Evolutionary conservation across 2,329 filamentous ascomycete genomes (phyloP).

Genomic region (Sarocladium kiliense): DNA sequence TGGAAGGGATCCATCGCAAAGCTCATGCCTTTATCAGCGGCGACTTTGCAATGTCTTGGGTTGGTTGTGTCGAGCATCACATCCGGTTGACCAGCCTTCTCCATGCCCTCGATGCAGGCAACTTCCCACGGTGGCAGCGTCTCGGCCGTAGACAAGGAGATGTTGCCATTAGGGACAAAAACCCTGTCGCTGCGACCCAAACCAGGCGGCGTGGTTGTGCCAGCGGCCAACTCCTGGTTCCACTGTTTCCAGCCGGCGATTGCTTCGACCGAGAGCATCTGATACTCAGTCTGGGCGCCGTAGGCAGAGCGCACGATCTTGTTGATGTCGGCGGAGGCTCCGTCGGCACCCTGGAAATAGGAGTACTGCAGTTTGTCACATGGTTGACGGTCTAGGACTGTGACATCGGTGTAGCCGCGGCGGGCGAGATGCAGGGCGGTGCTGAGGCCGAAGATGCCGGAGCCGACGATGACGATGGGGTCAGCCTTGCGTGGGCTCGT

Average conservation of each 20-base stretch:
- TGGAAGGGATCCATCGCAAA: slow-evolving; percentile 33
- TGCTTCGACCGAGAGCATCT: slow-evolving; percentile 37
- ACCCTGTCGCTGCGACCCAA: slow-evolving; percentile 29
- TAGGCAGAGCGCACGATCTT: slow-evolving; percentile 34
- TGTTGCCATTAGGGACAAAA: slow-evolving; percentile 32
- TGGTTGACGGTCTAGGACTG: slow-evolving; percentile 42
- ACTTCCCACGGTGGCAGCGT: slow-evolving; percentile 27
- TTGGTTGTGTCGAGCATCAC: slow-evolving; percentile 30
- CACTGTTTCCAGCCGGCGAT: slow-evolving; percentile 36
- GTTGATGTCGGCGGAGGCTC: slow-evolving; percentile 36
- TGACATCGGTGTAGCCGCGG: slow-evolving; percentile 40
- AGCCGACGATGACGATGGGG: slow-evolving; percentile 18
- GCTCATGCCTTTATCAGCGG: slow-evolving; percentile 21
- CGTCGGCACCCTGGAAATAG: slow-evolving; percentile 34
- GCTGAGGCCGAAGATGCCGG: slow-evolving; percentile 29
- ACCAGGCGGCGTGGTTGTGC: slow-evolving; percentile 27
- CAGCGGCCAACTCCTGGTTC: slow-evolving; percentile 33
- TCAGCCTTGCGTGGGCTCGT: not conserved
- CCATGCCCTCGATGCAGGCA: slow-evolving; percentile 29
- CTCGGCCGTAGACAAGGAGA: slow-evolving; percentile 20
- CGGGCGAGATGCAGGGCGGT: slow-evolving; percentile 26
- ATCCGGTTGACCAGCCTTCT: slow-evolving; percentile 24
- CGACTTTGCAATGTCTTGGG: slow-evolving; percentile 19
- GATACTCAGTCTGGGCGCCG: slow-evolving; percentile 37
- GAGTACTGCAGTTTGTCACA: slow-evolving; percentile 34